Conservation (phyloP, 2,329 filamentous ascomycete species). For the Aspergillus sp. region DNA sequence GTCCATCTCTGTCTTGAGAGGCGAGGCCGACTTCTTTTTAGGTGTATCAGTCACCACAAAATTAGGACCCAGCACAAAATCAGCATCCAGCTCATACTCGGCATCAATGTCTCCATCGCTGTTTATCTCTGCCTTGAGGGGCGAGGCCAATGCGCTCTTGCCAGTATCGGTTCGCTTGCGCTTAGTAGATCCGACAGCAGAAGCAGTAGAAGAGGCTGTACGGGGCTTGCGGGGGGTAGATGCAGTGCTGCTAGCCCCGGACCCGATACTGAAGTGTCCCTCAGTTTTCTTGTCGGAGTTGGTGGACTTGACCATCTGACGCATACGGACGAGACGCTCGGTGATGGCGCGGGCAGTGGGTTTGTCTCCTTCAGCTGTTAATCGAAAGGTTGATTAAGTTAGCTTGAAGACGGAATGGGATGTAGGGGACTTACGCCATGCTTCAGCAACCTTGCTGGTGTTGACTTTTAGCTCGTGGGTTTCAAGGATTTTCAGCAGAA, state of each 20-base stretch:
- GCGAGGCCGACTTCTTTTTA: not conserved
- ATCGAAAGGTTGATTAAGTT: not conserved
- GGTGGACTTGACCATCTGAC: conserved; percentile 19
- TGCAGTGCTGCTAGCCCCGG: not conserved
- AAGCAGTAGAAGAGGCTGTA: not conserved
- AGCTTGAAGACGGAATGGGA: not conserved
- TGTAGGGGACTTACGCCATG: conserved; percentile 38
- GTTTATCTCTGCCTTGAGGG: not conserved
- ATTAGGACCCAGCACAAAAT: not conserved
- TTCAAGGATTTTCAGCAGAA: conserved; percentile 42
- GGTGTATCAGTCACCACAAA: not conserved
- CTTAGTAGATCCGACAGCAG: conserved; percentile 18
- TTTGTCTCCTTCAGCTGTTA: conserved; percentile 15
- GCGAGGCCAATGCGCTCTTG: not conserved
- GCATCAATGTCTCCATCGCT: not conserved
- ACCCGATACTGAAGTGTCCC: conserved; percentile 16
- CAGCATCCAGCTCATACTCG: not conserved
- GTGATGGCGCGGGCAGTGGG: conserved; percentile 43
- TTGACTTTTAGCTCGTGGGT: conserved; percentile 39
- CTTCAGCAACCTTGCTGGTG: conserved; percentile 31
- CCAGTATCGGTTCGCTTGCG: conserved; percentile 16
- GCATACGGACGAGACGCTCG: conserved; percentile 40
- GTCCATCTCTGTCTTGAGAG: not conserved
- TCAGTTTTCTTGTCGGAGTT: not conserved
- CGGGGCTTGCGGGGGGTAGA: conserved; percentile 16